Evolutionary conservation across 2,329 filamentous ascomycete species (phyloP).

Genomic region (Ophiocordyceps sinensis): DNA sequence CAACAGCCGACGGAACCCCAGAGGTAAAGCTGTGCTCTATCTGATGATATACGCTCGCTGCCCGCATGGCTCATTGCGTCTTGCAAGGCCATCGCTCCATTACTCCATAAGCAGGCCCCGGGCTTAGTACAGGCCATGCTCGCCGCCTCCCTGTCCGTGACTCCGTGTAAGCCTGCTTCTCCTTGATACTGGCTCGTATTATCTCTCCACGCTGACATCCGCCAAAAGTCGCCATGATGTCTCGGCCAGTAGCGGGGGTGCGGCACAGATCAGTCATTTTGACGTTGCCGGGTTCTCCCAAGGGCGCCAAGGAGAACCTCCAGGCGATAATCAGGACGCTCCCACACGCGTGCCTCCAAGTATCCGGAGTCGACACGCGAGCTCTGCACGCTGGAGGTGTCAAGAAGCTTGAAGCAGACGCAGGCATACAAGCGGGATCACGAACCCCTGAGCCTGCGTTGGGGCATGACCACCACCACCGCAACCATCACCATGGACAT

Average conservation of each 20-base stretch:
- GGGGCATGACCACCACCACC: constrained; percentile 23
- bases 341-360: constrained; percentile 88
- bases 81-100: constrained; percentile 55
- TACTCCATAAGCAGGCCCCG: constrained; percentile 75
- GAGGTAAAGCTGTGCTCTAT: constrained; percentile 45
- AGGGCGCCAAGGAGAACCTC: constrained; percentile 88
- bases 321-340: constrained; percentile 79
- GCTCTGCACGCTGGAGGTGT: constrained; percentile 66
- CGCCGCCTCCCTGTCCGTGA: constrained; percentile 66
- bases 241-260: constrained; percentile 79
- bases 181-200: not conserved
- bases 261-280: constrained; percentile 69
- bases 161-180: constrained; percentile 55
- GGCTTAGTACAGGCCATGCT: constrained; percentile 96
- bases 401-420: constrained; percentile 71
- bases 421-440: constrained; percentile 37
- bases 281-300: constrained; percentile 87
- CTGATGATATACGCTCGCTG: not conserved
- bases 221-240: constrained; percentile 78
- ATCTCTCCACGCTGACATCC: not conserved
- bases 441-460: constrained; percentile 18
- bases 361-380: constrained; percentile 70
- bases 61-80: not conserved
- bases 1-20: constrained; percentile 70
- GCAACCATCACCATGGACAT: constrained; percentile 25